Evolutionary conservation across 1,139 yeast species (phyloP).

Genomic region (Sugiyamaella xylanicola): DNA sequence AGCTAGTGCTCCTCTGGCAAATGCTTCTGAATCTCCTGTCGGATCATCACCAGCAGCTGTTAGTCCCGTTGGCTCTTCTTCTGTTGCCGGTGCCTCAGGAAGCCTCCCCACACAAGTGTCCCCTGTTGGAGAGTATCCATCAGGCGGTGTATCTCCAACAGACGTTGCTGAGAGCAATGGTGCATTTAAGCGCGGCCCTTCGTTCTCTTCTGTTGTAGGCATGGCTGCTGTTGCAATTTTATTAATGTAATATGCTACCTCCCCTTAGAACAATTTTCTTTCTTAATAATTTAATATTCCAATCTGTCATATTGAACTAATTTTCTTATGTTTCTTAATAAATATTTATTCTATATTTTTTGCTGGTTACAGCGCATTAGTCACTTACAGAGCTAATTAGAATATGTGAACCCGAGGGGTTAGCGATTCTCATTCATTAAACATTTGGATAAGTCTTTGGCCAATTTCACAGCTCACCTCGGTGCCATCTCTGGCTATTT

Average conservation of each 20-base stretch:
- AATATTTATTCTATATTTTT: too few relatives aligned
- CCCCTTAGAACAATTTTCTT: not conserved
- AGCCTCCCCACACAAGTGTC: constrained; percentile 8
- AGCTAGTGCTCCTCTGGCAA: too few relatives aligned
- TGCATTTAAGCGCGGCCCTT: constrained; percentile 4
- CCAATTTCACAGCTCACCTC: constrained; percentile 45
- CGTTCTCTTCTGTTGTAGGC: constrained; percentile 11
- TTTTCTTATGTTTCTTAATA: too few relatives aligned
- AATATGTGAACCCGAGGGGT: too few relatives aligned
- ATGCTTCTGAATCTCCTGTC: too few relatives aligned
- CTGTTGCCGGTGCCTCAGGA: too few relatives aligned
- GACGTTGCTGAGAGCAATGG: constrained; percentile 2
- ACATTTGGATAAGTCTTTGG: constrained; percentile 36
- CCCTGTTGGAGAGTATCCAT: constrained; percentile 2
- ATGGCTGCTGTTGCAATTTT: constrained; percentile 20
- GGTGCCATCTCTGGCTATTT: constrained; percentile 48
- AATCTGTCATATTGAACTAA: too few relatives aligned
- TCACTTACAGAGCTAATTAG: too few relatives aligned
- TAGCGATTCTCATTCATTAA: constrained; percentile 25
- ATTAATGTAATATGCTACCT: constrained; percentile 13
- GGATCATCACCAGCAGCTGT: too few relatives aligned
- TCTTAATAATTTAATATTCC: not conserved
- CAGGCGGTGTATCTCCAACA: not conserved
- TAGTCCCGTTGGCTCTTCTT: too few relatives aligned
- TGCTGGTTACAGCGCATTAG: too few relatives aligned